A percentile compares a stretch with the other conserved stretches of the same genome.
These are phyloP conservation scores for Sclerospora graminicola DNA, from an alignment of 352 stramenopile genomes.

Conservation along the genomic window DNA sequence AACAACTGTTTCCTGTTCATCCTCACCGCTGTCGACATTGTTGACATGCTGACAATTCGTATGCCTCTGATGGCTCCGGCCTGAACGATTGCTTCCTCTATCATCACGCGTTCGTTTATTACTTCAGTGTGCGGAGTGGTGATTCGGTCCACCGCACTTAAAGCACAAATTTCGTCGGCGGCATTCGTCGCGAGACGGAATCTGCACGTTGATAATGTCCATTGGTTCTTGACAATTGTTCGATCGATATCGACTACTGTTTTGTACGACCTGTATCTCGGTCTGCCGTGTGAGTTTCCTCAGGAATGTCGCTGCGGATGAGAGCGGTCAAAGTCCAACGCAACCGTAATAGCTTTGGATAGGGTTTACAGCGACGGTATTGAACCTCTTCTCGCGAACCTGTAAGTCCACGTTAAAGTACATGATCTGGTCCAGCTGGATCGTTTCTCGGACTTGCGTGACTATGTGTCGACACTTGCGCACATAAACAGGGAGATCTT, in stretches of 20 bases:
- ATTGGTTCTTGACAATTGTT: slow-evolving; percentile 4
- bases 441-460: slow-evolving; percentile 1
- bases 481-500: slow-evolving; percentile 3
- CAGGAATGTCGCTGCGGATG: background rate
- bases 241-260: background rate
- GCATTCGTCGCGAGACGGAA: slow-evolving; percentile 3
- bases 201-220: slow-evolving; percentile 5
- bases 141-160: slow-evolving; percentile 2
- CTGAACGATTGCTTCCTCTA: background rate
- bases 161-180: slow-evolving; percentile 7
- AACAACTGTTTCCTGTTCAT: background rate
- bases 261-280: slow-evolving; percentile 6
- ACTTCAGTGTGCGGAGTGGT: slow-evolving; percentile 2
- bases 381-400: background rate
- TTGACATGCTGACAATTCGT: background rate
- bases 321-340: background rate
- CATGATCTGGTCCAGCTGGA: slow-evolving; percentile 2
- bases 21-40: background rate
- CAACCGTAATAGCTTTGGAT: background rate
- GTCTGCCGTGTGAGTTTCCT: background rate
- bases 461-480: slow-evolving; percentile 3
- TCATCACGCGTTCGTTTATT: background rate
- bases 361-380: background rate
- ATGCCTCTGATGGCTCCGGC: background rate
- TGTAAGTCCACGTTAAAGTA: slow-evolving; percentile 1